Evolutionary conservation across 129 eudicot genomes (phyloP).

Genomic region (Centaurea solstitialis): DNA sequence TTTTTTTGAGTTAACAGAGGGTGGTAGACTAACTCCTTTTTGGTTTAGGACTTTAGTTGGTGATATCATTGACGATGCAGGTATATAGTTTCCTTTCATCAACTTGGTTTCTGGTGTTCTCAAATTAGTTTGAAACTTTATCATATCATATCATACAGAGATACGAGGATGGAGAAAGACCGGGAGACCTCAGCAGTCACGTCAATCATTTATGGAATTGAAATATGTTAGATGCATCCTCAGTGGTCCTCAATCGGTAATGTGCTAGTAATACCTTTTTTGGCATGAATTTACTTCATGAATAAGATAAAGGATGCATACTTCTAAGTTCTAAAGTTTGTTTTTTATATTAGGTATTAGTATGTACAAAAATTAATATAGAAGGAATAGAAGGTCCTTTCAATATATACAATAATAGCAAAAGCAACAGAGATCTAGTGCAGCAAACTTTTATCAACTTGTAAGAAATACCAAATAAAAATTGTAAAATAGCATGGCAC

Average conservation of each 20-base stretch:
- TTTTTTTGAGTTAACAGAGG: not conserved
- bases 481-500: no score
- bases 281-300: not conserved
- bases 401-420: no score
- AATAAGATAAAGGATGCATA: not conserved
- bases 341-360: no score
- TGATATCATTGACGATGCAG: not conserved
- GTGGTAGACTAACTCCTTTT: not conserved
- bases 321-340: no score
- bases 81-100: not conserved
- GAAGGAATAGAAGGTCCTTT: no score
- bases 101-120: not conserved
- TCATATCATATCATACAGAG: not conserved
- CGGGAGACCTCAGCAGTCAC: not conserved
- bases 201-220: not conserved
- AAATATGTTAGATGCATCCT: conserved; percentile 9
- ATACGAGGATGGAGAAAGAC: conserved; percentile 2
- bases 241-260: not conserved
- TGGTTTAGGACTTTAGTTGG: no score
- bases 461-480: no score
- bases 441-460: no score
- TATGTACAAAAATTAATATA: no score
- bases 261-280: not conserved
- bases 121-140: no score
- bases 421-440: no score